A percentile compares a stretch with the other conserved stretches of the same genome.
These are phyloP conservation scores for Syzygium oleosum DNA, from an alignment of 345 rosid genomes.

Conservation along the genomic window DNA sequence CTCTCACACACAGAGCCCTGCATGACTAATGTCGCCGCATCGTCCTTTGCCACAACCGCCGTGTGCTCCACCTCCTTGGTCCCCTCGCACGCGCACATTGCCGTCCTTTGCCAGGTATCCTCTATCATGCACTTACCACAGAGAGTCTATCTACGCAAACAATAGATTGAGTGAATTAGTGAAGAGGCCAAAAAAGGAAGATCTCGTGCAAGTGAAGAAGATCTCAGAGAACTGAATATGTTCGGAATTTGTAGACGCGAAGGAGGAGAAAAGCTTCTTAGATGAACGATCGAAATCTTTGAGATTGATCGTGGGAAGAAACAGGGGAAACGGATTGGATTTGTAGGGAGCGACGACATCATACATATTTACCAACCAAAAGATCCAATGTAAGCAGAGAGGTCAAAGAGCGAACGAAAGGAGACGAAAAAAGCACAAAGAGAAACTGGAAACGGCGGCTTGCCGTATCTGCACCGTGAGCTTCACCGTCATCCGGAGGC, in stretches of 20 bases:
- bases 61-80: no score
- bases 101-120: no score
- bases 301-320: not conserved
- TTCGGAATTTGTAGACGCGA: not conserved
- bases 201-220: constrained; percentile 4
- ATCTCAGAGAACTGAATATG: not conserved
- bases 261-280: not conserved
- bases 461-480: constrained; percentile 73
- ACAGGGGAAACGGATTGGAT: not conserved
- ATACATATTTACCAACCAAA: not conserved
- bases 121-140: no score
- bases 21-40: no score
- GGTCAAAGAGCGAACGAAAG: constrained; percentile 22
- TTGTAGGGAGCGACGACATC: not conserved
- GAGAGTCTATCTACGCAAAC: no score
- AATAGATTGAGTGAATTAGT: no score
- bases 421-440: no score
- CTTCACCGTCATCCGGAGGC: constrained; percentile 56
- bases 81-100: no score
- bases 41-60: no score
- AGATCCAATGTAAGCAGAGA: not conserved
- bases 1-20: no score
- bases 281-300: not conserved
- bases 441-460: constrained; percentile 40
- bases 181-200: no score